Evolutionary conservation across 2,329 filamentous ascomycete species (phyloP), one percentile per base, ranked within the genome.

Genomic region (Endoconidiophora laricicola): DNA sequence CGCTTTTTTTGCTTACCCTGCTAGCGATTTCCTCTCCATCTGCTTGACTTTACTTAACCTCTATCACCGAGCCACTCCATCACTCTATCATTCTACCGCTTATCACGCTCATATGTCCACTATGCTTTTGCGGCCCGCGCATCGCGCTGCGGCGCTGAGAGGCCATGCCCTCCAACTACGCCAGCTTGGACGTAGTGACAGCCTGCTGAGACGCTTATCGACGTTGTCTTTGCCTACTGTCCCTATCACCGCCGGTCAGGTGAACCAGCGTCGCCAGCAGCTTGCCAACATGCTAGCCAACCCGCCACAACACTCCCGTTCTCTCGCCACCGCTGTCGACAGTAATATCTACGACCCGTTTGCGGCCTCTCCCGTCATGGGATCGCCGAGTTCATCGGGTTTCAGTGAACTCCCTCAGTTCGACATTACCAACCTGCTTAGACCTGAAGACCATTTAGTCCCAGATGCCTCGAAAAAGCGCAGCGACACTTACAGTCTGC

Each of bases 341-440:
- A 65, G 68, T 49, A 64, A 61, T 22, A 54, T 54, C 23, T 52
- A 50, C 24, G 52, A 54, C 44, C 52, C 48, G 6, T 22, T 54
- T 16, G 47, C 51, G 20, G 48, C 51, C 22, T 49, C 47, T 5
- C 48, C 51, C 6, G 33, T 53, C 29, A 42, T 50, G 29, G 37
- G 24, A 22, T n/a, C n/a, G 10, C 6, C 1, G 58, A 61, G 6
- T 54, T 60, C 4, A 69, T 23, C 44, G 14, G 39, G 50, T 3
- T 6, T 43, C 26, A 49, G 39, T 57, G 63, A 70, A 22, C 55
- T 75, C 20, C 61, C 60, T 48, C 52, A 62, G 6, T 69, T 72
- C 59, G 68, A 76, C 50, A 62, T 64, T 1, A 57, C 66, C 1
- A 56, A 62, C 0, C 63, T 71, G 1, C 58, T 79, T 39, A 63